Percentiles rank a stretch among this genome's conserved stretches.
Evolutionary conservation across 1,284 basidiomycete species (phyloP).

Genomic region (Malassezia sympodialis): DNA sequence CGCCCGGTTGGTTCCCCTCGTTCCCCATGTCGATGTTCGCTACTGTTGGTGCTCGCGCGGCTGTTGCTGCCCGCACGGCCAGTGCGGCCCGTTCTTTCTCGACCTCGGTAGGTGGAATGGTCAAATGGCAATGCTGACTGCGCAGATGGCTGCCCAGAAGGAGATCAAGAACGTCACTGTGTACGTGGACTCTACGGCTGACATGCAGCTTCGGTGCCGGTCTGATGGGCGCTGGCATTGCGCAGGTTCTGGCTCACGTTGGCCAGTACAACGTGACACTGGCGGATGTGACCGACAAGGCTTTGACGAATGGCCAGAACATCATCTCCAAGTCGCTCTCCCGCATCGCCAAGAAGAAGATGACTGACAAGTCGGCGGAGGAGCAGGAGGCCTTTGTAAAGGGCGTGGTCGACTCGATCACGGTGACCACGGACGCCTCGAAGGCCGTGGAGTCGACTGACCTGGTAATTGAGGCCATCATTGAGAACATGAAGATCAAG

Average conservation of each 20-base stretch:
- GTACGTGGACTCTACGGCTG: constrained; percentile 24
- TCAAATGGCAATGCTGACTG: not conserved
- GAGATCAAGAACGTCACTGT: constrained; percentile 48
- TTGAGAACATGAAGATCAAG: constrained; percentile 56
- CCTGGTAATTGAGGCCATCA: constrained; percentile 56
- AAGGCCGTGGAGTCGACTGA: constrained; percentile 53
- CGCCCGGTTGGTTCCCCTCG: not conserved
- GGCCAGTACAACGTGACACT: constrained; percentile 49
- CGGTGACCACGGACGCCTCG: constrained; percentile 52
- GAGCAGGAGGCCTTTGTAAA: constrained; percentile 47
- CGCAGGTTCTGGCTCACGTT: constrained; percentile 45
- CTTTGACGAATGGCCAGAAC: constrained; percentile 51
- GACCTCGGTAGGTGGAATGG: constrained; percentile 11
- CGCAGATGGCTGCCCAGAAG: constrained; percentile 24
- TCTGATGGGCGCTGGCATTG: constrained; percentile 47
- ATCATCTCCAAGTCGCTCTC: constrained; percentile 55
- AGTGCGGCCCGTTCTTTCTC: constrained; percentile 8
- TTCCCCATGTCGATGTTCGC: constrained; percentile 4
- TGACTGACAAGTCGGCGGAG: constrained; percentile 51
- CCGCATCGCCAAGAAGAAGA: constrained; percentile 53
- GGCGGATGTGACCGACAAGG: constrained; percentile 49
- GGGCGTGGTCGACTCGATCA: constrained; percentile 51
- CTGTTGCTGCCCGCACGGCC: constrained; percentile 1
- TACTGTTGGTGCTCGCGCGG: constrained; percentile 11
- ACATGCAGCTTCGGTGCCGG: constrained; percentile 40